Conservation (phyloP, 208 protist genomes). For the Trypanosoma conorhini region DNA sequence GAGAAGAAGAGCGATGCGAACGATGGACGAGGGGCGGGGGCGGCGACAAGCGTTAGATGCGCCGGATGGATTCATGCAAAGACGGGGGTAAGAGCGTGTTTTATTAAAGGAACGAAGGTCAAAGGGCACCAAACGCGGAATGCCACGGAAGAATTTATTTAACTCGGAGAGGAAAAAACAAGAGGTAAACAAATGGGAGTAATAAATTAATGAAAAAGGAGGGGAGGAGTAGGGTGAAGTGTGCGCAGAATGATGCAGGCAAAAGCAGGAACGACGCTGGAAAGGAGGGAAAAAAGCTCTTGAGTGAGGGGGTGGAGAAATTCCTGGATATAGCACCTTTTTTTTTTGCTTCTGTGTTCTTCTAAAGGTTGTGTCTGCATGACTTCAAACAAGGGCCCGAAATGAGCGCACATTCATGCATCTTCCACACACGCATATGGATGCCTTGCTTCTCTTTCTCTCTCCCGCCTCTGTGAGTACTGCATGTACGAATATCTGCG, state of each 20-base stretch:
- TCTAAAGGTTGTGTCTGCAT: not conserved
- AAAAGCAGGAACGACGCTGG: slow-evolving; percentile 1
- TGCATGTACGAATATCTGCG: not conserved
- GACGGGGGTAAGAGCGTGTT: not conserved
- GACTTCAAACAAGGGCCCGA: not conserved
- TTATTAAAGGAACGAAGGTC: not conserved
- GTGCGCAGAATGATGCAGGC: not conserved
- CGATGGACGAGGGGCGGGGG: not conserved
- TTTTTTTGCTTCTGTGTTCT: not conserved
- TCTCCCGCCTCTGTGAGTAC: not conserved
- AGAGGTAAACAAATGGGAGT: not conserved
- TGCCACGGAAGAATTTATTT: slow-evolving; percentile 1
- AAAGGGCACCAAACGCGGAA: not conserved
- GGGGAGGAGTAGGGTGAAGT: slow-evolving; percentile 1
- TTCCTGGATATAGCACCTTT: not conserved
- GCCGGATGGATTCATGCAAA: not conserved
- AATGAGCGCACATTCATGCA: not conserved
- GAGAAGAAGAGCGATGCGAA: not conserved
- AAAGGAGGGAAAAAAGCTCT: not conserved
- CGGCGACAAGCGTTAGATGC: too few species aligned
- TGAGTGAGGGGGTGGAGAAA: not conserved
- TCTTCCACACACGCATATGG: not conserved
- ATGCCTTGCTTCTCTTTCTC: not conserved
- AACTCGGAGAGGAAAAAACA: not conserved
- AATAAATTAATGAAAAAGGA: not conserved